Evolutionary conservation across 2,329 filamentous ascomycete genomes (phyloP), one percentile per base, ranked within the genome.

Genomic region (Elsinoe perseae): DNA sequence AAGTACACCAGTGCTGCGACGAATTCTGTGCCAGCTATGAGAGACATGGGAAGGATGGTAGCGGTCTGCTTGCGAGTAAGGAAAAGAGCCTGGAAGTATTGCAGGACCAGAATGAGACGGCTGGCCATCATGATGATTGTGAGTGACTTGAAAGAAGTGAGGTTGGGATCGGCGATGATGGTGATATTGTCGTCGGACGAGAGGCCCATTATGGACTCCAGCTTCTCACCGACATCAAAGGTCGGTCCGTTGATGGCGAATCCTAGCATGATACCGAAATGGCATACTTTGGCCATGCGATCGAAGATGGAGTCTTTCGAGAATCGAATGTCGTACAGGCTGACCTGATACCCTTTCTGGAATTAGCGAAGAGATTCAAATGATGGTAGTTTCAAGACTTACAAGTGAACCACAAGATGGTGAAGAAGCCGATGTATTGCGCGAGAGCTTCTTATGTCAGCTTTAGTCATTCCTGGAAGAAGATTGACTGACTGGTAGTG

Each of bases 401-500:
- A 83, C 84, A 87, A n/a, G 80, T 84, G 57, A 84, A 79, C 83
- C 83, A 86, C 4, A 86, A 71, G 16, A 86, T 72, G 20, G 78
- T 68, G 63, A 82, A 75, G 65, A 79, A 80, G 40, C 79, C 71
- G 54, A 80, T 70, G 63, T 81, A 77, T 32, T 75, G 63, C 30
- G 63, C 64, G 2, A 75, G 60, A 3, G 58, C 52, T 54, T 9
- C 5, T 16, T 10, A 9, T 16, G 52, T 54, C 25, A 54, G 52
- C 34, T 23, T 20, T 8, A 8, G 8, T 8, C 18, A 8, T 20
- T 10, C 5, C 34, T 5, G 2, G 4, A 42, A 12, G 18, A 9
- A 6, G 20, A 5, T 14, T 7, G n/a, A 38, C 50, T 8, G 30
- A 54, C 38, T 64, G 67, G 62, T 61, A 70, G 69, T 66, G 60